Base-by-base conservation (phyloP, 495 filamentous ascomycete species). In the Neurospora hispaniola region DNA sequence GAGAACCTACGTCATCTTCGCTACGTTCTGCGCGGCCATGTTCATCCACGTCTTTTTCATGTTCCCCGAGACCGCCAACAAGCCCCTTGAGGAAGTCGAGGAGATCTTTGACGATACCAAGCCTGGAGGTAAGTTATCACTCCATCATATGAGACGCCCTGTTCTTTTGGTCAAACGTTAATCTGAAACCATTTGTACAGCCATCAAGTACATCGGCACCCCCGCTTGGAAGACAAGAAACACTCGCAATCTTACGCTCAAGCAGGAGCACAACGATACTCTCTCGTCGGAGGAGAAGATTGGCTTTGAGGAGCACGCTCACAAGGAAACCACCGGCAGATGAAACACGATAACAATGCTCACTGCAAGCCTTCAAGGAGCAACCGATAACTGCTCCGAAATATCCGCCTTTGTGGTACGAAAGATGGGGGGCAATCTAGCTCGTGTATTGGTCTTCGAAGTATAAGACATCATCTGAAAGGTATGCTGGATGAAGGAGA, bases 11-110 rank as follows among this genome's bases (percentile, higher is more conserved):
- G 82, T 93, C 54, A 78, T 94, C 27, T 95, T 94, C 75, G 92
- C 90, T 43, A 88, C 90, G 10, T 94, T 94, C 79, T 92, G 89
- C 79, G 88, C 88, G 70, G 82, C 84, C 72, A 93, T 92, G 89
- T 87, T 88, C 69, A 77, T 92, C 23, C 93, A 94, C 77, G 87
- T 89, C n/a, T 93, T 88, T 83, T 93, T 94, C 82, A 81, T 92
- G 75, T 93, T 95, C 85, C 93, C 92, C 1, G 92, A 96, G 80
- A 94, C 92, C 0, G 86, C 87, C n/a, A 91, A 91, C 70, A 93
- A 93, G 85, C 90, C 91, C 14, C 86, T 94, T 4, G 93, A 94
- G 74, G 92, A 94, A 75, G 85, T 93, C 20, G 90, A 91, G 68
- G 83, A 80, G 44, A 89, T 93, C 75, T 95, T 95, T 79, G 89